Base-by-base conservation (phyloP, 2,329 filamentous ascomycete species). In the Byssothecium circinans region DNA sequence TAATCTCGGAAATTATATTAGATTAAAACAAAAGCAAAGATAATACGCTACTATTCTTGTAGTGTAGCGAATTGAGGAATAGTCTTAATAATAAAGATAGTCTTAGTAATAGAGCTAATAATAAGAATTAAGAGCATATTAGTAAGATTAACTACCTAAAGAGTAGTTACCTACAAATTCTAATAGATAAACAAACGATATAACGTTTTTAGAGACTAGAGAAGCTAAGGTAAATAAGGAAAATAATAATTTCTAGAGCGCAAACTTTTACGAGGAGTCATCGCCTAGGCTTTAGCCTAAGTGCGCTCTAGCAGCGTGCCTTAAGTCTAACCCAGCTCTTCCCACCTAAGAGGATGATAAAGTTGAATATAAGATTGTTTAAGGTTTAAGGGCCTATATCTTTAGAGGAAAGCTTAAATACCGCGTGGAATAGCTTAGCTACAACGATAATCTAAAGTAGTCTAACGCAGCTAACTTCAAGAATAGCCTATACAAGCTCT, bases 381-480 rank as follows among this genome's bases (percentile, higher is more conserved):
- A 50, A 22, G 20, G 46, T 22, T 30, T 50, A 7, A 37, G 22
- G 20, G 37, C 33, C 37, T 46, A 46, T 42, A 14, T 53, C 18
- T 30, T 23, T 47, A 2, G 35, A 1, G 38, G 38, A 36, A 52
- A 41, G 32, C 41, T 52, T 2, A n/a, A 45, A 27, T 52, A 52
- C 19, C 41, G 29, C n/a, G 50, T 45, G 4, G 41, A 47, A 47
- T 53, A 41, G 50, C 18, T 47, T 40, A 23, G 44, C 5, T 53
- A 48, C 22, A 40, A 45, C 7, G 36, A 37, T 18, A 47, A 53
- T 43, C 37, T 32, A 18, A 23, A 47, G 41, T 53, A 33, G 50
- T 53, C 50, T 29, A 27, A 50, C 20, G 50, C 47, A 40, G 23
- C 40, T 15, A 53, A 53, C 30, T 53, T 53, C 32, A 53, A 52